Evolutionary conservation across 129 eudicot genomes (phyloP), one percentile per base, ranked within the genome.

Genomic region (Helianthus annuus): DNA sequence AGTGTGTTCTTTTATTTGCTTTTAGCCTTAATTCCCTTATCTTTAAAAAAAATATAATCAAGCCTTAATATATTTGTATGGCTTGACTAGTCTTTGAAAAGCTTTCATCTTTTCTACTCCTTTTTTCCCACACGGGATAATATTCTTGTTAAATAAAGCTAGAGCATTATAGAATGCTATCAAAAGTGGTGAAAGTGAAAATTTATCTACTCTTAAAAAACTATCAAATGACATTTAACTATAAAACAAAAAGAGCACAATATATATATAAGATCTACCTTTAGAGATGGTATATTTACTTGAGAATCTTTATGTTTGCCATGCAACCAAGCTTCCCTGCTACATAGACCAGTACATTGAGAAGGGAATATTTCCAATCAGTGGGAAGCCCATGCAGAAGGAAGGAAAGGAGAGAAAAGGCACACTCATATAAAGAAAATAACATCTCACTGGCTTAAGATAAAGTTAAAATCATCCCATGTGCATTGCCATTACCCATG

Each of bases 301-400:
- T 75, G 80, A 80, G 75, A 86, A 77, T 92, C 91, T 63, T 66
- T 75, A 69, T 81, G 76, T 79, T 84, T 87, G 82, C 92, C 89
- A 85, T 89, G 95, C 95, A 93, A 80, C 98, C 98, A 92, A 89
- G 87, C 92, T 89, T 92, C 92, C 78, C 88, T 93, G 83, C 83
- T 80, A 77, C 81, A 82, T 68, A 80, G 57, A 80, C 27, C 67
- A 90, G 74, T 64, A 72, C 62, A 80, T 63, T 81, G 70, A 58
- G 39, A 77, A 77, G 77, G 77, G 92, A 87, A 87, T 90, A 89
- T 81, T 78, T 69, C 79, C 66, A 66, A 66, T 81, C 81, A 83
- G 84, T 81, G 87, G 79, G 85, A 88, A 83, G 85, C 85, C 85
- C 85, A 83, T 76, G 78, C 83, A 48, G 80, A 78, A 53, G 76